phyloP scores from a whole-genome alignment of 768 basidiomycete species.

The Tulasnella sp. region DNA sequence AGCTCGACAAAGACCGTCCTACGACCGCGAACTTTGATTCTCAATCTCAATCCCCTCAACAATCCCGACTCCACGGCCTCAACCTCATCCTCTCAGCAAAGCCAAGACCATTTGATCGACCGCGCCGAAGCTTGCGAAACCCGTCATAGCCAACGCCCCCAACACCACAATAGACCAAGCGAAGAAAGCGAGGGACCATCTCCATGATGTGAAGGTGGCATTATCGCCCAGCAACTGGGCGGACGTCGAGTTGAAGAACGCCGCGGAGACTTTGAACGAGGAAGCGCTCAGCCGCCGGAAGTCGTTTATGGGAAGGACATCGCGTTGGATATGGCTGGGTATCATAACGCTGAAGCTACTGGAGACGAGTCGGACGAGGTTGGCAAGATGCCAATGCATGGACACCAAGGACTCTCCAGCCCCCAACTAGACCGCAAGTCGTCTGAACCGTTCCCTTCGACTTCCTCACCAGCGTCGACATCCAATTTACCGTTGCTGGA shows the following conservation, averaged over 20 bases:
- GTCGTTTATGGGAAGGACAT: conserved; percentile 13
- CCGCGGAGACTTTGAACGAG: not conserved
- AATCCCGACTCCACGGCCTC: not conserved
- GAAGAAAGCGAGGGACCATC: not conserved
- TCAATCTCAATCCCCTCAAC: not conserved
- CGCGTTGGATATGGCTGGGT: conserved; percentile 19
- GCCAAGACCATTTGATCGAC: not conserved
- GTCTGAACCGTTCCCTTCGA: not conserved
- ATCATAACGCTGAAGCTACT: not conserved
- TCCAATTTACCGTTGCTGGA: not conserved
- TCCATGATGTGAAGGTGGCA: not conserved
- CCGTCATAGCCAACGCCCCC: not conserved
- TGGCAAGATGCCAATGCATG: not conserved
- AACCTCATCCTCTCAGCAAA: not conserved
- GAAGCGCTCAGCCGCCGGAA: conserved; percentile 5
- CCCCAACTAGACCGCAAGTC: too few relatives aligned
- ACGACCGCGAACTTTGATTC: not conserved
- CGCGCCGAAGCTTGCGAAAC: not conserved
- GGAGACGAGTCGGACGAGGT: not conserved
- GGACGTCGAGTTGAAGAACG: not conserved
- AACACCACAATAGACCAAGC: not conserved
- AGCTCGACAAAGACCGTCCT: not conserved
- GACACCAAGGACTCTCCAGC: too few relatives aligned
- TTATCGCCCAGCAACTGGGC: not conserved
- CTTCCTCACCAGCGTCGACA: not conserved